These are phyloP conservation scores for Fusarium palustre DNA, from an alignment of 2,329 filamentous ascomycete species.

Conservation along the genomic window DNA sequence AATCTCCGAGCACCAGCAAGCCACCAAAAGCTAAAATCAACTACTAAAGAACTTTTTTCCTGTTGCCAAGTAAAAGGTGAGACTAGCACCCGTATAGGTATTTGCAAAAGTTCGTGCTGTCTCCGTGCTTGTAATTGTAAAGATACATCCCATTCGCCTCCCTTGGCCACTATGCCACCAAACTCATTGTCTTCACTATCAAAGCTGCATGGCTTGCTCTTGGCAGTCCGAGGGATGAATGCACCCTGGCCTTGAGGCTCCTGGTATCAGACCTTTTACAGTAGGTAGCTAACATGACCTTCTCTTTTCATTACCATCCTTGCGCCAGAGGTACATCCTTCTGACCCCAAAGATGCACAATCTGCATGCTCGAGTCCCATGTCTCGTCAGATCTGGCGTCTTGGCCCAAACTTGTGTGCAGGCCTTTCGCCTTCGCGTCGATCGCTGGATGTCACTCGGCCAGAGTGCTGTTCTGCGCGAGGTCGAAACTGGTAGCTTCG, in stretches of 20 bases:
- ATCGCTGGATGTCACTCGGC: conserved; percentile 16
- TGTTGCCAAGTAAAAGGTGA: conserved; percentile 16
- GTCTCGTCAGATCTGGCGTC: conserved; percentile 25
- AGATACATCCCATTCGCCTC: conserved; percentile 15
- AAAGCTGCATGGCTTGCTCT: conserved; percentile 17
- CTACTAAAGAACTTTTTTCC: conserved; percentile 15
- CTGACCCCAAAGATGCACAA: conserved; percentile 8
- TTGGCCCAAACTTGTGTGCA: conserved; percentile 9
- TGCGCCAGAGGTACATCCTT: conserved; percentile 30
- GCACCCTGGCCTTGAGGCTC: conserved; percentile 31
- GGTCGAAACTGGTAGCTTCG: conserved; percentile 18
- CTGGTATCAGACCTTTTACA: conserved; percentile 32
- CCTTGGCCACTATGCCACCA: background rate
- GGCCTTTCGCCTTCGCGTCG: conserved; percentile 20
- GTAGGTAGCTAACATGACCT: conserved; percentile 33
- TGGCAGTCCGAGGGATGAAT: conserved; percentile 16
- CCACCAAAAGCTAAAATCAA: background rate
- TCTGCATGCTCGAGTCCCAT: conserved; percentile 4
- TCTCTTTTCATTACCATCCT: conserved; percentile 40
- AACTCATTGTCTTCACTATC: conserved; percentile 2
- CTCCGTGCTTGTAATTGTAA: background rate
- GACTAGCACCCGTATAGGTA: conserved; percentile 4
- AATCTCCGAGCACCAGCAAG: conserved; percentile 21
- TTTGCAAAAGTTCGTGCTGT: conserved; percentile 18
- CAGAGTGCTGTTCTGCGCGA: background rate